Conservation (phyloP, 2,329 filamentous ascomycete species). For the Venturia pyrina region DNA sequence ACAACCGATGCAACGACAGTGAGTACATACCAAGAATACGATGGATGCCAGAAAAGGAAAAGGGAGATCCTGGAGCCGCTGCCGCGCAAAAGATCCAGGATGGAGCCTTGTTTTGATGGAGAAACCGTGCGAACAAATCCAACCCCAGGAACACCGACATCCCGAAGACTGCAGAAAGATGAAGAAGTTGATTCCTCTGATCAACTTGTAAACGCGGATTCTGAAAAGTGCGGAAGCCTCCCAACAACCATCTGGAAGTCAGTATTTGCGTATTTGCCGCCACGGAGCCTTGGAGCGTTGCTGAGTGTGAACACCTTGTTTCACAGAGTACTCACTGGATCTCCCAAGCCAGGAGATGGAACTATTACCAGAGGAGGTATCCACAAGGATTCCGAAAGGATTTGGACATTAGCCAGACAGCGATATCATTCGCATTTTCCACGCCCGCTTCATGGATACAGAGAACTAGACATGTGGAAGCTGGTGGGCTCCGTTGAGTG, state of each 20-base stretch:
- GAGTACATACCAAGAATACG: not conserved
- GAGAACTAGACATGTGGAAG: slow-evolving; percentile 69
- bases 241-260: slow-evolving; percentile 60
- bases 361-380: slow-evolving; percentile 21
- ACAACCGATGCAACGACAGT: slow-evolving; percentile 1
- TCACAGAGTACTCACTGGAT: slow-evolving; percentile 34
- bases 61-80: not conserved
- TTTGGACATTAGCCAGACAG: slow-evolving; percentile 63
- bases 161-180: not conserved
- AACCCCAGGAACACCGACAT: not conserved
- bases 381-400: slow-evolving; percentile 48
- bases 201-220: not conserved
- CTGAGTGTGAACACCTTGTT: slow-evolving; percentile 59
- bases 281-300: slow-evolving; percentile 53
- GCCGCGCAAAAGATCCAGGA: not conserved
- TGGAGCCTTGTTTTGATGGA: not conserved
- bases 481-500: slow-evolving; percentile 54
- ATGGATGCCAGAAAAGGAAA: not conserved
- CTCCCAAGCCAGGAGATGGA: not conserved
- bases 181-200: not conserved
- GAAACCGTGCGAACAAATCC: not conserved
- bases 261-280: slow-evolving; percentile 57
- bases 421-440: slow-evolving; percentile 58
- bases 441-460: slow-evolving; percentile 51
- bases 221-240: slow-evolving; percentile 28